A percentile compares a stretch with the other conserved stretches of the same genome.
phyloP scores from a whole-genome alignment of 176 grass and related monocot genomes.

The Hyparrhenia diplandra region DNA sequence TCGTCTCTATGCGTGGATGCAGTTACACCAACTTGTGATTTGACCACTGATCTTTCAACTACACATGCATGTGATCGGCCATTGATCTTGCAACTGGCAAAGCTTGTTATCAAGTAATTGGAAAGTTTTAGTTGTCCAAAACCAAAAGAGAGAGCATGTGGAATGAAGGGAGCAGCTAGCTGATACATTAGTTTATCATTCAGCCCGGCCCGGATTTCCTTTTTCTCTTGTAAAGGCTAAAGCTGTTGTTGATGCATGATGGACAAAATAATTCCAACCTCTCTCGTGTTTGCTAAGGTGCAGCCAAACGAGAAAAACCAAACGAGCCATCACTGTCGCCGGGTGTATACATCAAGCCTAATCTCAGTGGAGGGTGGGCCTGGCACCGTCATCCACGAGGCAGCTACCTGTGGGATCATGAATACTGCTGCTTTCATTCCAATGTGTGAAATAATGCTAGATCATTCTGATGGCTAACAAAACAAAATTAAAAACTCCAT shows the following conservation, averaged over 20 bases:
- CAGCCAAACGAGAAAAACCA: conserved; percentile 38
- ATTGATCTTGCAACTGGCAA: background rate
- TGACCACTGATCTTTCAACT: background rate
- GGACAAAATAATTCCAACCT: conserved; percentile 26
- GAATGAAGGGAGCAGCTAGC: background rate
- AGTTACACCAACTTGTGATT: conserved; percentile 29
- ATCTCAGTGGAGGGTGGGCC: conserved; percentile 43
- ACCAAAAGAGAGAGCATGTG: background rate
- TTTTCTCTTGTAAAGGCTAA: background rate
- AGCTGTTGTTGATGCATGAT: background rate
- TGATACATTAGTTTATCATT: background rate
- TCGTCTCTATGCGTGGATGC: background rate
- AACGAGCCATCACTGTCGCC: background rate
- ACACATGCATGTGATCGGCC: background rate
- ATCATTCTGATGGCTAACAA: background rate
- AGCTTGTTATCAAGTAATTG: conserved; percentile 3
- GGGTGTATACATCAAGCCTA: conserved; percentile 13
- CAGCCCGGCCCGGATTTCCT: no score
- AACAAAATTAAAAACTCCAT: conserved; percentile 19
- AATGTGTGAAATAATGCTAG: background rate
- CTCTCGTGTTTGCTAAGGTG: conserved; percentile 22
- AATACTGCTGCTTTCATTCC: background rate
- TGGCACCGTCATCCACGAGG: background rate
- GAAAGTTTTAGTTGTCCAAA: conserved; percentile 12
- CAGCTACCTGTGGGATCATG: conserved; percentile 5